phyloP scores from a whole-genome alignment of 2,329 filamentous ascomycete genomes.

The Incumbomyces delicatus region DNA sequence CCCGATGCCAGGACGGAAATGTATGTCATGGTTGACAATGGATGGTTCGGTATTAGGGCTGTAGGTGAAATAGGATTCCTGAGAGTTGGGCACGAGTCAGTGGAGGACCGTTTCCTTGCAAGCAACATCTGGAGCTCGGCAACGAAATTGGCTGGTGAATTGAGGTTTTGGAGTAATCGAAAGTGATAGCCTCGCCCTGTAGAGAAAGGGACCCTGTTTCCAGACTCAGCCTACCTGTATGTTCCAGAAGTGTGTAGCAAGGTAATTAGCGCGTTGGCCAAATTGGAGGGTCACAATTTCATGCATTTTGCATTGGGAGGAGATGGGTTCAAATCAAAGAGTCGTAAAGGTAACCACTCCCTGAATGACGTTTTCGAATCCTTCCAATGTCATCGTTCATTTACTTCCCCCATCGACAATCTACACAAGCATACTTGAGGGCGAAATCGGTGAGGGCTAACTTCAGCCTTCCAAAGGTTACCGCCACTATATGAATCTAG shows the following conservation, averaged over 20 bases:
- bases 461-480: too few relatives aligned
- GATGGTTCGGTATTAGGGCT: constrained; percentile 54
- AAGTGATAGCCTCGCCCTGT: background rate
- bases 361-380: too few relatives aligned
- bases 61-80: constrained; percentile 98
- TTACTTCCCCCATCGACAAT: too few relatives aligned
- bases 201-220: background rate
- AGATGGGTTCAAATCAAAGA: too few relatives aligned
- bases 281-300: constrained; percentile 93
- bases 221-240: constrained; percentile 51
- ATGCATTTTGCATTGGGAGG: constrained; percentile 58
- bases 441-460: too few relatives aligned
- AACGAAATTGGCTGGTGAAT: background rate
- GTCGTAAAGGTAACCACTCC: too few relatives aligned
- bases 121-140: background rate
- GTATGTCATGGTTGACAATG: constrained; percentile 70
- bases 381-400: too few relatives aligned
- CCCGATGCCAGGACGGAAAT: constrained; percentile 76
- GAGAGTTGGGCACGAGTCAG: constrained; percentile 3
- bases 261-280: constrained; percentile 83
- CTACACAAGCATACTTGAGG: too few relatives aligned
- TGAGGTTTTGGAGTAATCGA: background rate
- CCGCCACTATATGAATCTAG: too few relatives aligned
- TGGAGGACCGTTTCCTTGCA: background rate
- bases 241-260: constrained; percentile 97